These are phyloP conservation scores for Firmiana major DNA, from an alignment of 345 rosid species.

Conservation along the genomic window DNA sequence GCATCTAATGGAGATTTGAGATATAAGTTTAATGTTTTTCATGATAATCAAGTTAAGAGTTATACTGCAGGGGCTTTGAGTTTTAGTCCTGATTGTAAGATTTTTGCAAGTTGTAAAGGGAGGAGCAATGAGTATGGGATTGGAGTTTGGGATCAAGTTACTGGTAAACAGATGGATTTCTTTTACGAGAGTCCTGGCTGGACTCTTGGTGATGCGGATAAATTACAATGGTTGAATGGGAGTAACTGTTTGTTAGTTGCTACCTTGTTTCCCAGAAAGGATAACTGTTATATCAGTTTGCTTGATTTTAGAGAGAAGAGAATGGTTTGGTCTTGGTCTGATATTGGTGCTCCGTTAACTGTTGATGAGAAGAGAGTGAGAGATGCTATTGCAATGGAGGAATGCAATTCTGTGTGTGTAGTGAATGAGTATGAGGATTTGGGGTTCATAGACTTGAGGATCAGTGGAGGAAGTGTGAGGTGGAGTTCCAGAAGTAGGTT, in stretches of 20 bases:
- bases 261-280: slow-evolving; percentile 90
- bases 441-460: slow-evolving; percentile 89
- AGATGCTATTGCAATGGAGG: slow-evolving; percentile 94
- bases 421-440: slow-evolving; percentile 93
- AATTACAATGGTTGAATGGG: slow-evolving; percentile 74
- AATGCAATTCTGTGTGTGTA: slow-evolving; percentile 69
- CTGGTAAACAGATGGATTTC: slow-evolving; percentile 84
- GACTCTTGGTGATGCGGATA: slow-evolving; percentile 95
- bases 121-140: slow-evolving; percentile 91
- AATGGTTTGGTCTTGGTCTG: slow-evolving; percentile 98
- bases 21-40: slow-evolving; percentile 68
- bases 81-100: slow-evolving; percentile 53
- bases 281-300: slow-evolving; percentile 90
- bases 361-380: slow-evolving; percentile 88
- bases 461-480: slow-evolving; percentile 62
- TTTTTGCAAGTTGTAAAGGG: slow-evolving; percentile 84
- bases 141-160: slow-evolving; percentile 94
- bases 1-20: slow-evolving; percentile 67
- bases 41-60: slow-evolving; percentile 69
- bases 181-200: slow-evolving; percentile 79
- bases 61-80: slow-evolving; percentile 87
- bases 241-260: slow-evolving; percentile 81
- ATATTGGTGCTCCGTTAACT: slow-evolving; percentile 48
- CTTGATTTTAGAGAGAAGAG: slow-evolving; percentile 77
- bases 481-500: slow-evolving; percentile 92